Percentiles rank a stretch among this genome's conserved stretches.
These are phyloP conservation scores for Ogataea angusta DNA, from an alignment of 805 yeast genomes.

Conservation along the genomic window DNA sequence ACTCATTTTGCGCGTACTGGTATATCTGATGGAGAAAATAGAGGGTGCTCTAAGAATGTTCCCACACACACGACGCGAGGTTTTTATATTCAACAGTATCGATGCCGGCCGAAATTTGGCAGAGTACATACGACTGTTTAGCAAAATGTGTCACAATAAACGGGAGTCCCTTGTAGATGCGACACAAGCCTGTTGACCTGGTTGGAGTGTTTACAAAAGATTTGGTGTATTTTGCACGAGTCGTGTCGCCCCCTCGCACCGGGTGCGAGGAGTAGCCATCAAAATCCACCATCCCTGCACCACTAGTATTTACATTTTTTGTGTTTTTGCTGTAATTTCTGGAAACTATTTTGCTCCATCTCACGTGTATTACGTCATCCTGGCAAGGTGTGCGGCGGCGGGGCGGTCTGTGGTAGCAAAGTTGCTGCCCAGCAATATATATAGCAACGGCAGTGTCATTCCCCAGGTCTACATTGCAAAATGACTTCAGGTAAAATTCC, in stretches of 20 bases:
- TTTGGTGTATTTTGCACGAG: background rate
- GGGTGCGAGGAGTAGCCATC: no score
- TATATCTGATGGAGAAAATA: background rate
- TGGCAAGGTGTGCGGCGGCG: conserved; percentile 4
- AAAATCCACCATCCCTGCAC: background rate
- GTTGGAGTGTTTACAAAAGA: conserved; percentile 1
- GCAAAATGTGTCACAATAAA: conserved; percentile 2
- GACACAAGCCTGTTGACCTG: background rate
- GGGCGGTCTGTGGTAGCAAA: conserved; percentile 8
- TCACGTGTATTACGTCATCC: background rate
- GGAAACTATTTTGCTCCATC: conserved; percentile 1
- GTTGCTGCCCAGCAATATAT: conserved; percentile 5
- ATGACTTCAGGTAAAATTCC: conserved; percentile 18
- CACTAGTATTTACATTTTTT: no score
- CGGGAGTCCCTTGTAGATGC: background rate
- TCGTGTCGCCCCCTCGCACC: conserved; percentile 7
- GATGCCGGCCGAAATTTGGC: conserved; percentile 11
- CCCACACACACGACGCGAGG: conserved; percentile 11
- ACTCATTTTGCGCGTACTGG: conserved; percentile 10
- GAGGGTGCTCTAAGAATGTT: conserved; percentile 2
- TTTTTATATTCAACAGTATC: conserved; percentile 3
- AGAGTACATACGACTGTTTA: conserved; percentile 9
- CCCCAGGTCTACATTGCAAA: background rate
- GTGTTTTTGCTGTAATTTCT: background rate
- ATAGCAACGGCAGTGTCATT: background rate